These are phyloP conservation scores for Saturnispora sekii DNA, from an alignment of 805 yeast species.

Conservation along the genomic window DNA sequence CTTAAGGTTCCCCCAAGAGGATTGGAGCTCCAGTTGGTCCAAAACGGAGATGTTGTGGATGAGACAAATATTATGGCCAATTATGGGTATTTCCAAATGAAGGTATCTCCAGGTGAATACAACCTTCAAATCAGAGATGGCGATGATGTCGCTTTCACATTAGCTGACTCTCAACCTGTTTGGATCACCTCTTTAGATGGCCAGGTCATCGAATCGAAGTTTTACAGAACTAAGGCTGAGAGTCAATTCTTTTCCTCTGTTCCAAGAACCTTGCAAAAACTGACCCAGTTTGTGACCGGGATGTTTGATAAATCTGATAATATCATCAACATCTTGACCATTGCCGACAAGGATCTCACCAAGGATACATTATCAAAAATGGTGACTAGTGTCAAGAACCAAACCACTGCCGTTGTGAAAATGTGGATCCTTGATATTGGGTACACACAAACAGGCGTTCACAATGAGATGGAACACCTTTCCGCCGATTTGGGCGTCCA, in stretches of 20 bases:
- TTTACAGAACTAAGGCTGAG: constrained; percentile 20
- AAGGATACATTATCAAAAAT: too few relatives aligned
- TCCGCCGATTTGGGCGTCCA: constrained; percentile 42
- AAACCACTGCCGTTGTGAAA: too few relatives aligned
- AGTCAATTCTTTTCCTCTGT: too few relatives aligned
- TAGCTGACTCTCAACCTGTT: constrained; percentile 18
- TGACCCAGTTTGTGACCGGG: too few relatives aligned
- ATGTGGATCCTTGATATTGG: too few relatives aligned
- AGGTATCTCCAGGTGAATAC: constrained; percentile 66
- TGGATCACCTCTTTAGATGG: constrained; percentile 38
- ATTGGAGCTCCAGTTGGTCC: constrained; percentile 34
- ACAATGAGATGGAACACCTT: too few relatives aligned
- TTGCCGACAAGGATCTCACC: too few relatives aligned
- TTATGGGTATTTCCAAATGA: constrained; percentile 76
- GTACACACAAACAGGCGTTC: too few relatives aligned
- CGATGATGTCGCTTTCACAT: constrained; percentile 32
- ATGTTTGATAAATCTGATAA: too few relatives aligned
- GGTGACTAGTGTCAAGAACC: too few relatives aligned
- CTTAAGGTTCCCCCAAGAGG: constrained; percentile 37
- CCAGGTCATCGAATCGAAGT: constrained; percentile 33
- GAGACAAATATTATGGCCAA: constrained; percentile 72
- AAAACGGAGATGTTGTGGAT: constrained; percentile 17
- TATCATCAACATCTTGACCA: too few relatives aligned
- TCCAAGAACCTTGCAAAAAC: too few relatives aligned
- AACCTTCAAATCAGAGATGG: constrained; percentile 24